Percentiles rank a stretch among this genome's conserved stretches.
Conservation (phyloP, 306 rosid species). For the Albizia julibrissin region DNA sequence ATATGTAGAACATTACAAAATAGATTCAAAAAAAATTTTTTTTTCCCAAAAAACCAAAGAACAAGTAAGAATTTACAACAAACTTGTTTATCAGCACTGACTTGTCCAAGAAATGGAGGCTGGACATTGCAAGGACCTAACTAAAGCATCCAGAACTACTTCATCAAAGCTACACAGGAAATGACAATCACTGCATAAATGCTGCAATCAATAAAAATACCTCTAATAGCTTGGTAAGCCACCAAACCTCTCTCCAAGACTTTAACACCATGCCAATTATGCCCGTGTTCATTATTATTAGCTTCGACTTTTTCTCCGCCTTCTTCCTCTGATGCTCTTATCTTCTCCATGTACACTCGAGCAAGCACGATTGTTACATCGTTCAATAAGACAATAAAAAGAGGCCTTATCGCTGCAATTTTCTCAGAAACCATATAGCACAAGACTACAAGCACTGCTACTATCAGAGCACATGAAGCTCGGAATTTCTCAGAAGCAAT, state of each 20-base stretch:
- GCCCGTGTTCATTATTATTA: constrained; percentile 34
- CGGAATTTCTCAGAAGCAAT: constrained; percentile 65
- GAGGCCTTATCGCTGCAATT: constrained; percentile 60
- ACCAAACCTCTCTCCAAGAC: constrained; percentile 87
- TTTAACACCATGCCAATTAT: constrained; percentile 69
- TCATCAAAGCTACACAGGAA: constrained; percentile 58
- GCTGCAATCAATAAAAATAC: constrained; percentile 74
- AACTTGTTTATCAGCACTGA: constrained; percentile 30
- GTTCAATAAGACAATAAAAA: constrained; percentile 65
- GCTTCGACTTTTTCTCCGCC: constrained; percentile 35
- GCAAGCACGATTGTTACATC: constrained; percentile 60
- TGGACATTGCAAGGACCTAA: not conserved
- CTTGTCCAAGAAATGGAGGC: constrained; percentile 7
- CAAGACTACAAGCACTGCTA: constrained; percentile 62
- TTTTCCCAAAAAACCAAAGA: constrained; percentile 26
- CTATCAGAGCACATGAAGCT: constrained; percentile 50
- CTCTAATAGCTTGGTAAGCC: constrained; percentile 72
- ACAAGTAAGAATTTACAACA: constrained; percentile 31
- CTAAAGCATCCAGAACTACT: constrained; percentile 31
- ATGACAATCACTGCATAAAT: constrained; percentile 71
- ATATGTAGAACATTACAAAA: not conserved
- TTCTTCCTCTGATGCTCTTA: constrained; percentile 37
- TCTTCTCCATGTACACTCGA: constrained; percentile 43
- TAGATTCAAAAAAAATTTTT: constrained; percentile 26
- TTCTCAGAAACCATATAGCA: constrained; percentile 46